These are phyloP conservation scores for Pichia sp. DNA, from an alignment of 1,139 yeast genomes.

Conservation along the genomic window DNA sequence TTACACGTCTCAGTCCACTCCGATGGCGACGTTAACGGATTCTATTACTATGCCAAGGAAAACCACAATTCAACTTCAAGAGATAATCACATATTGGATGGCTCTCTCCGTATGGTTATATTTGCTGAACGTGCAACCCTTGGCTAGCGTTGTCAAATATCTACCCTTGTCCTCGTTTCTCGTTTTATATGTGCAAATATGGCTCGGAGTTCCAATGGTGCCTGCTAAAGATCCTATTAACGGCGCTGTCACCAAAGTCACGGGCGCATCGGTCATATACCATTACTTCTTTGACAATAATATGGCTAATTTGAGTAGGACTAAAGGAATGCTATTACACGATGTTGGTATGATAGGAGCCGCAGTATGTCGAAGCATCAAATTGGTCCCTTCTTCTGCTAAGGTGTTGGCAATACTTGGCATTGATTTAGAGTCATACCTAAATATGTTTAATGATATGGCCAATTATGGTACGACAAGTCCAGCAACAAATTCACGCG, in stretches of 20 bases:
- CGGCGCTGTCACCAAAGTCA: slow-evolving; percentile 4
- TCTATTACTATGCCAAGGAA: slow-evolving; percentile 2
- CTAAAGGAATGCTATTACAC: neutral
- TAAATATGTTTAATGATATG: neutral
- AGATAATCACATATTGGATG: slow-evolving; percentile 55
- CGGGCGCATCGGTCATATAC: slow-evolving; percentile 13
- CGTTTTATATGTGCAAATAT: slow-evolving; percentile 36
- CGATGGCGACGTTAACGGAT: slow-evolving; percentile 7
- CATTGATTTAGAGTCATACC: neutral
- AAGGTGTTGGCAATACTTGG: neutral
- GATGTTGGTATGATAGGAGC: slow-evolving; percentile 1
- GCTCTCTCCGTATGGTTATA: slow-evolving; percentile 34
- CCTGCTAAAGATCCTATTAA: slow-evolving; percentile 4
- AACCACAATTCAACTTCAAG: slow-evolving; percentile 12
- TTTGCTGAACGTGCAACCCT: slow-evolving; percentile 29
- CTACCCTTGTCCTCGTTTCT: slow-evolving; percentile 44
- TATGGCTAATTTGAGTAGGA: slow-evolving; percentile 3
- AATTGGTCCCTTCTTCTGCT: slow-evolving; percentile 1
- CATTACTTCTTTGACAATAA: slow-evolving; percentile 11
- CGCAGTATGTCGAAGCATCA: neutral
- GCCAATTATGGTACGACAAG: no score
- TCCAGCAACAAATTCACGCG: neutral
- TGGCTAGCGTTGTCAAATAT: slow-evolving; percentile 28
- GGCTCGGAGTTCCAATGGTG: slow-evolving; percentile 45
- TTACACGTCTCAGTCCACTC: neutral